These are phyloP conservation scores for Candida smagusa DNA, from an alignment of 1,139 yeast species.

Conservation along the genomic window DNA sequence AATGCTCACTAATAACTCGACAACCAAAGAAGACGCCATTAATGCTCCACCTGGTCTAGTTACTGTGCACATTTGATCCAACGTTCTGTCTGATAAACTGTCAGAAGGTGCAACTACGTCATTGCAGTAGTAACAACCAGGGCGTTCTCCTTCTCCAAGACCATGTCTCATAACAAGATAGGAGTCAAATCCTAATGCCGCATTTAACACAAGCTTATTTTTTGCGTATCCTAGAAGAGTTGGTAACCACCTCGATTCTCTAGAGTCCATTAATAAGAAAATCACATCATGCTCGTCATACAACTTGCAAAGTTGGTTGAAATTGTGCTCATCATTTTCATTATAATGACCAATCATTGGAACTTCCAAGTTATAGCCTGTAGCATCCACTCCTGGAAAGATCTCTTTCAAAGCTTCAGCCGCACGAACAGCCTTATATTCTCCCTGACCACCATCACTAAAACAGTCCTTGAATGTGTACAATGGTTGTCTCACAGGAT, in stretches of 20 bases:
- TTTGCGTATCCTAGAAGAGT: constrained; percentile 70
- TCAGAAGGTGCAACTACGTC: constrained; percentile 94
- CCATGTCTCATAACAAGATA: constrained; percentile 95
- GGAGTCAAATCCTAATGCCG: constrained; percentile 93
- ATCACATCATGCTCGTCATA: constrained; percentile 70
- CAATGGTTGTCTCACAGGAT: constrained; percentile 92
- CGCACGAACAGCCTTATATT: constrained; percentile 71
- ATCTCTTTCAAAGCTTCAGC: constrained; percentile 67
- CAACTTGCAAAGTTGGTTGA: constrained; percentile 47
- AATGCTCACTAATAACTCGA: constrained; percentile 73
- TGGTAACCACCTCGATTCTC: constrained; percentile 97
- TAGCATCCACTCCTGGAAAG: constrained; percentile 70
- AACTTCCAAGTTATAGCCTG: constrained; percentile 65
- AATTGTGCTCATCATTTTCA: constrained; percentile 57
- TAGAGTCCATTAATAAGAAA: constrained; percentile 83
- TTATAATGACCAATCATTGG: constrained; percentile 97
- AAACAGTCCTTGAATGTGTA: constrained; percentile 74
- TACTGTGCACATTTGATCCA: constrained; percentile 98
- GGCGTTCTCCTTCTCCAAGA: constrained; percentile 26
- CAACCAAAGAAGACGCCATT: constrained; percentile 83
- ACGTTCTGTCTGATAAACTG: constrained; percentile 74
- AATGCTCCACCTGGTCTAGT: constrained; percentile 95
- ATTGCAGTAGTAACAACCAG: constrained; percentile 95
- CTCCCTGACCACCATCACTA: constrained; percentile 57
- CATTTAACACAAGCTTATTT: constrained; percentile 75